Base-by-base conservation (phyloP, 108 stramenopile species). In the Cyclotella sp. region DNA sequence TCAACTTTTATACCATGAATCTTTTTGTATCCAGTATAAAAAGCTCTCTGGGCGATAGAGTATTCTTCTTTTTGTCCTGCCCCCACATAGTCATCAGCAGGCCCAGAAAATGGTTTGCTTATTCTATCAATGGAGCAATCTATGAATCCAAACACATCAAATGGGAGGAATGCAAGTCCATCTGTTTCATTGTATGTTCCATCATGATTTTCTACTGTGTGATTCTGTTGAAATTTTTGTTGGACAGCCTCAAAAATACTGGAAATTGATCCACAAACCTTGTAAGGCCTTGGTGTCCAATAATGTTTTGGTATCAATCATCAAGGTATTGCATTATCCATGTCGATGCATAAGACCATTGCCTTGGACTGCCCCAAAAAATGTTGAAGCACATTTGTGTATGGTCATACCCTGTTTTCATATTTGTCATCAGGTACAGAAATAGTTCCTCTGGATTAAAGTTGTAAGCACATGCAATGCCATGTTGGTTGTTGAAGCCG, bases 381-480 rank as follows among this genome's bases (percentile, higher is more conserved):
- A 41, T 41, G 15, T 34, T 40, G 12, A 2, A 3, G 13, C 30
- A 41, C 39, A 63, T 15, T 13, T 41, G 3, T 2, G 28, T 63
- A 13, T 63, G 28, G 21, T n/a, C 24, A n/a, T 19, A 1, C 6
- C 61, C 61, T 26, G 39, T 15, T 16, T 16, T 42, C 9, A 34
- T 40, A 6, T 63, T 39, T 42, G 40, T 63, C 14, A 40, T 15
- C 3, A 16, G 2, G 40, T 15, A 63, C 0, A 63, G 21, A 41
- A 63, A 63, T 15, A 63, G 3, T 21, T 63, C 61, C 13, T 63
- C 61, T 9, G 61, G 61, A 41, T 41, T 0, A 14, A 41, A 63
- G 12, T 63, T 34, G 13, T 63, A 63, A n/a, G 6, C 0, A 27
- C 27, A 28, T 13, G 19, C 19, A 26, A 28, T 9, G 2, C 26